Percentiles rank a stretch among this genome's conserved stretches.
phyloP scores from a whole-genome alignment of 164 flowering plant genomes.

The Nymphaea colorata region DNA sequence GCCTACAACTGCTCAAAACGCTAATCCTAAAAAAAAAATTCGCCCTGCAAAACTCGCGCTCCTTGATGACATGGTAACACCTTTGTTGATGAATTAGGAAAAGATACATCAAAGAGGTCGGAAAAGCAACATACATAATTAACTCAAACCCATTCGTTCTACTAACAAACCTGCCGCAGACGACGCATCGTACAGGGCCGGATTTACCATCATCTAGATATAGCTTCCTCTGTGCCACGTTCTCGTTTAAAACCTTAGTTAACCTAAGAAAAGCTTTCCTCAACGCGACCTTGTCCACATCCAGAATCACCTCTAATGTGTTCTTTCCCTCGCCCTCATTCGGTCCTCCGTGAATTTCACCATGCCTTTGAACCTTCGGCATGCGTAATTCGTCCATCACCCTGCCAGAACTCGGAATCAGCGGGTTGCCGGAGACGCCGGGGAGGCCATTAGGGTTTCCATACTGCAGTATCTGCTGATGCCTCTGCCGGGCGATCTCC shows the following conservation, averaged over 20 bases:
- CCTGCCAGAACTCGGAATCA: slow-evolving; percentile 8
- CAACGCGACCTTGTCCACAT: slow-evolving; percentile 44
- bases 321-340: neutral
- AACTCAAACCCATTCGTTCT: neutral
- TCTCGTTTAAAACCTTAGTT: slow-evolving; percentile 55
- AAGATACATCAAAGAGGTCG: neutral
- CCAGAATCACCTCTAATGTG: slow-evolving; percentile 3
- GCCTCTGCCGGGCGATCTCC: slow-evolving; percentile 24
- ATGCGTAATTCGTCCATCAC: slow-evolving; percentile 34
- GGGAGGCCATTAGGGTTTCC: slow-evolving; percentile 30
- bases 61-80: too few species aligned
- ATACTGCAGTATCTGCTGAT: slow-evolving; percentile 31
- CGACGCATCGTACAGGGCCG: slow-evolving; percentile 59
- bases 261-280: slow-evolving; percentile 55
- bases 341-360: slow-evolving; percentile 1
- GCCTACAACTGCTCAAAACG: too few species aligned
- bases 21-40: too few species aligned
- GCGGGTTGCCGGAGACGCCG: slow-evolving; percentile 4
- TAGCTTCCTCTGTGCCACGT: slow-evolving; percentile 27
- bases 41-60: too few species aligned
- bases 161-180: slow-evolving; percentile 70
- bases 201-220: slow-evolving; percentile 78
- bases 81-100: too few species aligned
- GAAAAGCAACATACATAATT: neutral
- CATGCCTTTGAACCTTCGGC: slow-evolving; percentile 35